Evolutionary conservation across 1,139 yeast species (phyloP), one percentile per base, ranked within the genome.

Genomic region (Sporopachydermia cereana): DNA sequence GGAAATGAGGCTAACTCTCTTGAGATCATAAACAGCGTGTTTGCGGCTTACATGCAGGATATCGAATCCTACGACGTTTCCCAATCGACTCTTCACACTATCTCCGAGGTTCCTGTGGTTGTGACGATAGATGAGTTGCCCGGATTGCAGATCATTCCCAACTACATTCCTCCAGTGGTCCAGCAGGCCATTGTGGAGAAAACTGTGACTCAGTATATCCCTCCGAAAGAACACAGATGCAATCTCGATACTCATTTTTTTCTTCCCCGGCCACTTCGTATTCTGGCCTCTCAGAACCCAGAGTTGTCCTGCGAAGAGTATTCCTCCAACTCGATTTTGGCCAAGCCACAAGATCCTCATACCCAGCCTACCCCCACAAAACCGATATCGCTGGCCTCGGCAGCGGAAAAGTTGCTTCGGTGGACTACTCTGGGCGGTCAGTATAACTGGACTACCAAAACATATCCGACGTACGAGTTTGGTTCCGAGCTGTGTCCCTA

Each of bases 391-490:
- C n/a, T 34, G 17, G 9, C 39, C 18, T 9, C 5, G n/a, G n/a
- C 39, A 12, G 22, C 60, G 20, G 48, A 49, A 41, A 55, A 54
- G 39, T 55, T 59, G 49, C 56, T 68, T 24, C 59, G 72, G 16
- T 68, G 72, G 72, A 64, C 67, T 41, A 68, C 72, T 0, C 59
- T 68, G 3, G 72, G 72, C 2, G 72, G 72, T 3, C 72, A 68
- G 49, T 68, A 68, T 51, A 59, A 68, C 50, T 68, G 72, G 72
- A 66, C 73, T 1, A 52, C 57, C 25, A 68, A 68, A 45, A 57
- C 51, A 27, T 68, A 68, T 47, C 72, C 72, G 2, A 53, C 67
- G 1, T 64, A 63, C 47, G 53, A 50, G 22, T 58, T 51, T 2
- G 62, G 59, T 24, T 47, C 57, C 2, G 50, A 50, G 2, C 62